Evolutionary conservation across 441 rosid species (phyloP), one percentile per base, ranked within the genome.

Genomic region (Erodium texanum): DNA sequence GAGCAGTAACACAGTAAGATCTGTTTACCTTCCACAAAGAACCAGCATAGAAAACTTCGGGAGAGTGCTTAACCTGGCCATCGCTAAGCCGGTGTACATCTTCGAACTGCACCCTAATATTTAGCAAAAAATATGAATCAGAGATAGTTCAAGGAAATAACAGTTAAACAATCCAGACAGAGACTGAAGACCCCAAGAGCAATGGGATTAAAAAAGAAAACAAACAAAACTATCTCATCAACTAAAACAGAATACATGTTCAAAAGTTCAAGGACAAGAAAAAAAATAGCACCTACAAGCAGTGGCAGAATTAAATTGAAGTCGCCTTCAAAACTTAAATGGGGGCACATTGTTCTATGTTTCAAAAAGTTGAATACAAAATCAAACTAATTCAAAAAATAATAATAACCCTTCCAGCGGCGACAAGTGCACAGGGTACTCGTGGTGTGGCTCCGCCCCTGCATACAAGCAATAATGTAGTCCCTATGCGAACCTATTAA

Each of bases 11-110:
- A 27, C 29, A 1, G 29, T 27, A 4, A 27, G 20, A 27, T 29
- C 20, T 58, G 63, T 22, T 58, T 82, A 90, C 99, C 99, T 93
- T 91, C 99, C 97, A 93, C 78, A 91, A 76, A 68, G 99, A 93
- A 73, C 99, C 99, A 24, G 96, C 97, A 79, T 88, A 93, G 71
- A 93, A 93, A 74, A 83, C 81, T 76, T 93, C 97, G 32, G 86
- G 85, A 66, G 97, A 93, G 81, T 91, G 95, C 92, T 89, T 89
- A 64, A 93, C 99, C 82, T 93, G 99, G 75, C 96, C 95, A 70
- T 93, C 93, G 76, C 76, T 78, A 64, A 93, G 96, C 81, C 96
- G 81, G 75, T 81, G 93, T 66, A 88, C 96, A 80, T 89, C 97
- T 75, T 80, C 84, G 83, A 93, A 93, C 77, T 89, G 93, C 81